These are phyloP conservation scores for Fusarium sp. DNA, from an alignment of 2,329 filamentous ascomycete genomes.

Conservation along the genomic window DNA sequence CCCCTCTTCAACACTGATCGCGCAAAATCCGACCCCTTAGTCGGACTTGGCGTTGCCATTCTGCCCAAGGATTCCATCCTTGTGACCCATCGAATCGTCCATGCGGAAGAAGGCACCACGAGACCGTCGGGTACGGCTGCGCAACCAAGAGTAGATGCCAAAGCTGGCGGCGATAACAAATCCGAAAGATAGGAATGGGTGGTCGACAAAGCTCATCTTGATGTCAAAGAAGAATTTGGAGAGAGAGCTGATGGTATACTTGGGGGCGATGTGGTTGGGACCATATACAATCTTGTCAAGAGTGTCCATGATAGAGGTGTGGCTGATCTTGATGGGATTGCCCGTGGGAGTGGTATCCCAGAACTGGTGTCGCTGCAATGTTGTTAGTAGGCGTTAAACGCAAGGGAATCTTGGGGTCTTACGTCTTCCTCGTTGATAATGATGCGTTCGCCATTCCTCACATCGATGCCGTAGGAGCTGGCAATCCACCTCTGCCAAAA, in stretches of 20 bases:
- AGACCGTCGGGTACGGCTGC: slow-evolving; percentile 64
- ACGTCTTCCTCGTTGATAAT: slow-evolving; percentile 98
- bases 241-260: slow-evolving; percentile 79
- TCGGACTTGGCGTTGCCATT: slow-evolving; percentile 53
- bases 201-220: slow-evolving; percentile 66
- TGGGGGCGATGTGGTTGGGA: slow-evolving; percentile 77
- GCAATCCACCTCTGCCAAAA: slow-evolving; percentile 98
- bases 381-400: slow-evolving; percentile 48
- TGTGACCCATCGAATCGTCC: slow-evolving; percentile 67
- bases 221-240: slow-evolving; percentile 78
- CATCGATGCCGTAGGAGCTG: slow-evolving; percentile 93
- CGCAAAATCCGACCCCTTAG: slow-evolving; percentile 28
- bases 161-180: slow-evolving; percentile 68
- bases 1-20: not conserved
- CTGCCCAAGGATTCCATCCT: slow-evolving; percentile 72
- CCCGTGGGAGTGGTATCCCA: slow-evolving; percentile 94
- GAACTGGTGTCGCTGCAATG: slow-evolving; percentile 81
- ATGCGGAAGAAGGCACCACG: slow-evolving; percentile 70
- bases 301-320: slow-evolving; percentile 91
- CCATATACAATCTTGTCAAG: slow-evolving; percentile 75
- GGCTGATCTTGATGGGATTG: slow-evolving; percentile 87
- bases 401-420: slow-evolving; percentile 57
- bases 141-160: slow-evolving; percentile 63
- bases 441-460: slow-evolving; percentile 87
- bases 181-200: slow-evolving; percentile 68